Evolutionary conservation across 2,329 filamentous ascomycete genomes (phyloP), one percentile per base, ranked within the genome.

Genomic region (Aspergillus sp.): DNA sequence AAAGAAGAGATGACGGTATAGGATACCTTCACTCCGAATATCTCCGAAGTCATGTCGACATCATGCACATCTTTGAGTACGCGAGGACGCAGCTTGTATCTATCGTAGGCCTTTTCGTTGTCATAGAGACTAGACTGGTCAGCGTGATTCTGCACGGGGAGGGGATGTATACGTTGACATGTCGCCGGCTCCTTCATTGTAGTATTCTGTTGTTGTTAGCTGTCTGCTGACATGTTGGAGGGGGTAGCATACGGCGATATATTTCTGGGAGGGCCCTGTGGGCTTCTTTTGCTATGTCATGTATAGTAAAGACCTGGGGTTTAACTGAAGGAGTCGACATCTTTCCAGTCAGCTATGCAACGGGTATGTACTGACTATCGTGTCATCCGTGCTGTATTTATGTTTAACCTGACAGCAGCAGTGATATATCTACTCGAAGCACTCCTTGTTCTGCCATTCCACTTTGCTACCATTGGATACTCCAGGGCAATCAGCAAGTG

Each of bases 111-210:
- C 6, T 22, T 16, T 40, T 49, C 44, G 47, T 55, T 55, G 30
- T 53, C 53, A 13, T 26, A 32, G 5, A 46, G 41, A 2, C 45
- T 50, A 22, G 20, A 17, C 17, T 20, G 19, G 19, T 1, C 1
- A 8, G 44, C 36, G 16, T 19, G 26, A 6, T 19, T 8, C 9
- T 30, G 26, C 7, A 11, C 8, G 3, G 24, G 26, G 19, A 20
- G 11, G 8, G 13, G 17, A 17, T 16, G 16, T 19, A 7, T 17
- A 51, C 49, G 50, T 52, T 42, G 42, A 16, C 13, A 52, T 46
- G 22, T 52, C 50, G 20, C 47, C 50, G 14, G 50, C 50, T 14
- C 45, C 45, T 30, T 44, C 46, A 45, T 52, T 52, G 33, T 49
- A 52, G 46, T 52, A 52, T 17, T 49, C 50, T 52, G 1, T 3